Base-by-base conservation (phyloP, 2,329 filamentous ascomycete genomes). In the Aureobasidium sp. region DNA sequence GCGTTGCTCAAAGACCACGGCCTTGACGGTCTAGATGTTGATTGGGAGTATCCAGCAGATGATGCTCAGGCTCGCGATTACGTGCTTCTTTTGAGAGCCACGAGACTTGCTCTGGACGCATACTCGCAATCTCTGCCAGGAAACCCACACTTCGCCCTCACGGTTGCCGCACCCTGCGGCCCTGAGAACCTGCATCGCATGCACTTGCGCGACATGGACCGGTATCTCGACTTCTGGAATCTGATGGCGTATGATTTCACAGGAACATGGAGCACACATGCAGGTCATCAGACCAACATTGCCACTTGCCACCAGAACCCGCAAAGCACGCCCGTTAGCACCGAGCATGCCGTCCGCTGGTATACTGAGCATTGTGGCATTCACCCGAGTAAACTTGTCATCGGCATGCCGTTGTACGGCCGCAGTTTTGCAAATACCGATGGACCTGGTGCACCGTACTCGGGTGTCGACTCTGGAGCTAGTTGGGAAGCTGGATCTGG, bases 391-490 rank as follows among this genome's bases (percentile, higher is more conserved):
- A 96, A 96, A 75, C 83, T 97, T 58, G 88, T 96, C 3, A 73
- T 96, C 15, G 92, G 93, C 2, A 93, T 96, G 88, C 92, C 93
- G 2, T 77, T 97, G 13, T 97, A 96, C 70, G 93, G 93, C 1
- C 88, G 91, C 37, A 84, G 89, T 0, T 97, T 96, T 71, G 80
- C 85, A 66, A 83, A 84, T 64, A 96, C 93, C 0, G 80, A 87
- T 27, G 92, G 91, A 0, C 81, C 84, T 0, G 93, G 93, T 0
- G 73, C 78, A 33, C 75, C 83, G 0, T 96, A 81, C 74, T 81
- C 73, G 51, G 91, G 90, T 7, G 79, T 89, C 9, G 92, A 91
- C 1, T 57, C 53, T 38, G 79, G 85, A 59, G 93, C 91, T 0
- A 88, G 82, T 60, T 96, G 89, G 88, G 92, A 96, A 75, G 25